Evolutionary conservation across 768 basidiomycete species (phyloP).

Genomic region (Leccinum disarticulatum): DNA sequence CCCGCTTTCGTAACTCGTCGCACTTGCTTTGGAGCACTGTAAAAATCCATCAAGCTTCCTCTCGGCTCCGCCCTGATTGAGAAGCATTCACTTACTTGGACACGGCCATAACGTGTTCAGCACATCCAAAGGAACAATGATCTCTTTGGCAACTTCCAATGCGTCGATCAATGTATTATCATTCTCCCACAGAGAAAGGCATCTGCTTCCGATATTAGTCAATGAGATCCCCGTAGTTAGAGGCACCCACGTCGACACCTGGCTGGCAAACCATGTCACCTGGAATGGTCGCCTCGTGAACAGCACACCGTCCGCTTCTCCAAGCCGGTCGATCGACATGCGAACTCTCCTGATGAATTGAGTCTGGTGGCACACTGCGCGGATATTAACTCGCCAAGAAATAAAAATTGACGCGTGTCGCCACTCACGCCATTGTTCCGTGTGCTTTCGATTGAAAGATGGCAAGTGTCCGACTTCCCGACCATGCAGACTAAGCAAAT

Average conservation of each 20-base stretch:
- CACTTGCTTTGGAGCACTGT: conserved; percentile 49
- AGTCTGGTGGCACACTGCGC: conserved; percentile 64
- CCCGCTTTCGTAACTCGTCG: conserved; percentile 47
- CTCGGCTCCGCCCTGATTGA: conserved; percentile 10
- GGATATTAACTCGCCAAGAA: conserved; percentile 5
- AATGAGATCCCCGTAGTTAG: not conserved
- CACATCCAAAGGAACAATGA: conserved; percentile 62
- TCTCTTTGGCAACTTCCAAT: conserved; percentile 63
- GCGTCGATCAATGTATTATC: conserved; percentile 58
- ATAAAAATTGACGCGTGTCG: not conserved
- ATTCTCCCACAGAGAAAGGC: conserved; percentile 63
- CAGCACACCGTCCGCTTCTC: conserved; percentile 50
- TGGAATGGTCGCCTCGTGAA: conserved; percentile 70
- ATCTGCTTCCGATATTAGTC: conserved; percentile 38
- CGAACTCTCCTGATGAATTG: conserved; percentile 64
- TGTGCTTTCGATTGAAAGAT: conserved; percentile 67
- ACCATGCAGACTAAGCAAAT: conserved; percentile 48
- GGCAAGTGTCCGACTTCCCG: conserved; percentile 46
- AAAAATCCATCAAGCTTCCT: conserved; percentile 4
- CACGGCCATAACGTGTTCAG: conserved; percentile 73
- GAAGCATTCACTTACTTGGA: conserved; percentile 36
- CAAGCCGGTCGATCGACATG: conserved; percentile 50
- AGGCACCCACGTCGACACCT: conserved; percentile 55
- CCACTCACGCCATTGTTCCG: conserved; percentile 76
- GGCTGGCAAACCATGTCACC: conserved; percentile 69